Evolutionary conservation across 768 basidiomycete genomes (phyloP).

Genomic region (Lanmaoa pseudosensibilis): DNA sequence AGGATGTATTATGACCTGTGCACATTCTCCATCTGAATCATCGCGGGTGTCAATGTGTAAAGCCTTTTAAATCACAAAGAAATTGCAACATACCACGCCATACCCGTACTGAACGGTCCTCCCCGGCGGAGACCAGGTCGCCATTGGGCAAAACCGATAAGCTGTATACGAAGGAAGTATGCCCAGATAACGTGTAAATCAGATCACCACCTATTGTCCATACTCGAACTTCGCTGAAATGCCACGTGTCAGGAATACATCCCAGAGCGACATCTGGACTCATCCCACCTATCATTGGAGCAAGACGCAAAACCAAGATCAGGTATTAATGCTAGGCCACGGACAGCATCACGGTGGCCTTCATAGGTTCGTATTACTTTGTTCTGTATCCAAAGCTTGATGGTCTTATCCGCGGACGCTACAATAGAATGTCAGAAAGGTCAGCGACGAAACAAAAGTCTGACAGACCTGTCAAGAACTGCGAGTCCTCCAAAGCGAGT

Average conservation of each 20-base stretch:
- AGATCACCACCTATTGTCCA: slow-evolving; percentile 85
- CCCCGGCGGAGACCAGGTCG: slow-evolving; percentile 85
- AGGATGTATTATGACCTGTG: slow-evolving; percentile 88
- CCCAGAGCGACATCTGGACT: not conserved
- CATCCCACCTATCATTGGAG: slow-evolving; percentile 82
- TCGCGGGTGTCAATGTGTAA: slow-evolving; percentile 1
- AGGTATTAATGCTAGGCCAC: slow-evolving; percentile 75
- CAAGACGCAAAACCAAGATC: slow-evolving; percentile 94
- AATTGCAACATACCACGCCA: slow-evolving; percentile 69
- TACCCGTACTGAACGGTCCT: slow-evolving; percentile 89
- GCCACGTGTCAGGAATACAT: not conserved
- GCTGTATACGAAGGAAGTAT: slow-evolving; percentile 96
- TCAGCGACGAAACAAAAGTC: not conserved
- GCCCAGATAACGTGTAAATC: slow-evolving; percentile 81
- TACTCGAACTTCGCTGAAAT: slow-evolving; percentile 79
- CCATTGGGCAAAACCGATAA: slow-evolving; percentile 79
- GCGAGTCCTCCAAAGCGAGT: slow-evolving; percentile 69
- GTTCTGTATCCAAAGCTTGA: slow-evolving; percentile 83
- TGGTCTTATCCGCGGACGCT: slow-evolving; percentile 95
- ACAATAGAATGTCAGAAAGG: slow-evolving; percentile 11
- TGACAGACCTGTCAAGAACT: slow-evolving; percentile 76
- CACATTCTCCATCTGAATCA: slow-evolving; percentile 74
- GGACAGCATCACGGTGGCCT: slow-evolving; percentile 91
- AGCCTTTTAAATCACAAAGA: slow-evolving; percentile 1
- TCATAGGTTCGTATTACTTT: slow-evolving; percentile 72